Conservation (phyloP, 2,329 filamentous ascomycete genomes). For the Pestalotiopsis fici region DNA sequence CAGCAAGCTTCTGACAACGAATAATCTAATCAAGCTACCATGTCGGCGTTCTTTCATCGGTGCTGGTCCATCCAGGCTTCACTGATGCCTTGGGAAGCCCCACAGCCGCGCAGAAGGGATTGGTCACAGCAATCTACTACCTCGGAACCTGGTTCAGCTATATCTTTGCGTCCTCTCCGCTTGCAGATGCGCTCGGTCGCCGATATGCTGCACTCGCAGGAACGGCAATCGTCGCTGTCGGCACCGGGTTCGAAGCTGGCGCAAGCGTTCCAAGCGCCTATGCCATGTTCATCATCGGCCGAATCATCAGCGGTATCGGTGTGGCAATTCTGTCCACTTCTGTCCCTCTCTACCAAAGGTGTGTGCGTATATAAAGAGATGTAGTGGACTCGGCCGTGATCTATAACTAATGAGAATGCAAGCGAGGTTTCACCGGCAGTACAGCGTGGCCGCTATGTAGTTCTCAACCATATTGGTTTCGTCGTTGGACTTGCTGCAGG, state of each 20-base stretch:
- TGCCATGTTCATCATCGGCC: slow-evolving; percentile 50
- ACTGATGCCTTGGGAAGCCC: slow-evolving; percentile 44
- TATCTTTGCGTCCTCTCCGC: slow-evolving; percentile 52
- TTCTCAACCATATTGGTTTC: slow-evolving; percentile 61
- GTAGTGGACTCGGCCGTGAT: background rate
- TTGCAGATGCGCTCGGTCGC: slow-evolving; percentile 52
- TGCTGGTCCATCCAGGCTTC: slow-evolving; percentile 59
- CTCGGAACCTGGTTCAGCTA: slow-evolving; percentile 57
- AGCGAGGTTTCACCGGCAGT: slow-evolving; percentile 55
- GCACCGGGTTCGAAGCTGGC: slow-evolving; percentile 47
- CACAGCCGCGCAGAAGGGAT: slow-evolving; percentile 45
- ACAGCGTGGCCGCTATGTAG: slow-evolving; percentile 56
- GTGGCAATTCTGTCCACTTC: slow-evolving; percentile 56
- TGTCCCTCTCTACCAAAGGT: slow-evolving; percentile 61
- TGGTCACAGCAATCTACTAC: slow-evolving; percentile 60
- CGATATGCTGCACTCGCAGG: slow-evolving; percentile 51
- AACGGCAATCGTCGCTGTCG: slow-evolving; percentile 46
- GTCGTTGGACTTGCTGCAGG: slow-evolving; percentile 54
- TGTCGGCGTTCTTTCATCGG: slow-evolving; percentile 56
- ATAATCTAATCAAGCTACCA: slow-evolving; percentile 42
- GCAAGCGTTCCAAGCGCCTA: slow-evolving; percentile 42
- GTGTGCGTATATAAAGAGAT: background rate
- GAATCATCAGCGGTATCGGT: slow-evolving; percentile 53
- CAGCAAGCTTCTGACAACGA: background rate
- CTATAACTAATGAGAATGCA: slow-evolving; percentile 23